Conservation (phyloP, 1,139 yeast species). For the Maudiozyma humilis region DNA sequence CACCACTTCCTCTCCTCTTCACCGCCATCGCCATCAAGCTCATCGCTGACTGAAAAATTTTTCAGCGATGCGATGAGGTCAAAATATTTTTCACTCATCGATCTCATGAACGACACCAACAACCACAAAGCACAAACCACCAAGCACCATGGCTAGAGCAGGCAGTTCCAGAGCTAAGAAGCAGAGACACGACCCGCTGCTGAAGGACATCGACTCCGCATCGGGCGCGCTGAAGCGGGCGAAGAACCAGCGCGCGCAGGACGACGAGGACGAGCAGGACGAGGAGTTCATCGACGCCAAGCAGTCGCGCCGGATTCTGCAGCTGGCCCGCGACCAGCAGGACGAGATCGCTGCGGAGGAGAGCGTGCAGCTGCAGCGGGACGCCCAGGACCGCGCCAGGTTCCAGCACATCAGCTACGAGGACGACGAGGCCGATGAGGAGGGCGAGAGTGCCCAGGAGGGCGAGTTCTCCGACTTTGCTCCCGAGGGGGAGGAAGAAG, state of each 20-base stretch:
- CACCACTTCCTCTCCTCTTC: no score
- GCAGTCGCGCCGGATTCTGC: constrained; percentile 75
- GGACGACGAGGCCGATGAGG: constrained; percentile 38
- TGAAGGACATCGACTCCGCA: constrained; percentile 63
- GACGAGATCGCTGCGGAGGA: constrained; percentile 56
- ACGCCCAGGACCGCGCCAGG: constrained; percentile 23
- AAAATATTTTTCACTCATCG: not conserved
- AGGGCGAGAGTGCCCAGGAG: constrained; percentile 36
- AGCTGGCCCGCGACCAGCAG: constrained; percentile 85
- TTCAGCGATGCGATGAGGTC: constrained; percentile 12
- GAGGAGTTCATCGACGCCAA: constrained; percentile 69
- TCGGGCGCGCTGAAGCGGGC: constrained; percentile 56
- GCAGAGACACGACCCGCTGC: constrained; percentile 68
- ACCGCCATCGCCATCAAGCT: no score
- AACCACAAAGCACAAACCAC: not conserved
- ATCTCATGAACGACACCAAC: not conserved
- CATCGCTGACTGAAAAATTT: constrained; percentile 6
- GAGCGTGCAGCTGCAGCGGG: constrained; percentile 27
- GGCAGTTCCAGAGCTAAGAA: constrained; percentile 42
- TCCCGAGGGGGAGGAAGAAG: constrained; percentile 40
- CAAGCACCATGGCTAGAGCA: constrained; percentile 54
- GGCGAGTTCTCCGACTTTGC: constrained; percentile 47
- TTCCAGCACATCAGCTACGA: constrained; percentile 23
- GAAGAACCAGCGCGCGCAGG: constrained; percentile 25
- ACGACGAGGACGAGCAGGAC: constrained; percentile 30